Evolutionary conservation across 768 basidiomycete genomes (phyloP).

Genomic region (Leccinum aurantiacum): DNA sequence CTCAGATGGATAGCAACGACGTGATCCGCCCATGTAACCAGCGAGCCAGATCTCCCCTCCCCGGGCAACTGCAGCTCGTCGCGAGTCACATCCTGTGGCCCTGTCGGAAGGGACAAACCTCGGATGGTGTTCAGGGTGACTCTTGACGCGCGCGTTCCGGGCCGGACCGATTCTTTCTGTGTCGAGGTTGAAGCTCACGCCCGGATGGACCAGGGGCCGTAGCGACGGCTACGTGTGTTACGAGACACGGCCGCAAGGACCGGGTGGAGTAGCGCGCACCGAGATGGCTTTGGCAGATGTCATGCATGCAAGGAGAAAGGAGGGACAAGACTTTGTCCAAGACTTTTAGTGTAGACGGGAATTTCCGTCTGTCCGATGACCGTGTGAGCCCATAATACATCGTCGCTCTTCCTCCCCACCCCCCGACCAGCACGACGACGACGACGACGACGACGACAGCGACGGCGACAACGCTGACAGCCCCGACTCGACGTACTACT

Average conservation of each 20-base stretch:
- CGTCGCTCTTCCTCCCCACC: background rate
- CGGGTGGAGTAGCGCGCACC: background rate
- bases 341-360: background rate
- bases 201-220: background rate
- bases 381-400: constrained; percentile 6
- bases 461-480: background rate
- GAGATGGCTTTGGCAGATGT: background rate
- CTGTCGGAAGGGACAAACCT: background rate
- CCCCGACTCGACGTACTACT: background rate
- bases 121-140: background rate
- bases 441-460: background rate
- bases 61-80: background rate
- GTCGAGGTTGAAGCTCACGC: background rate
- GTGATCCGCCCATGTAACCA: constrained; percentile 5
- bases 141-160: background rate
- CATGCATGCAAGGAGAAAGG: background rate
- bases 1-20: background rate
- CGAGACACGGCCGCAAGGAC: background rate
- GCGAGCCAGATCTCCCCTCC: background rate
- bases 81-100: background rate
- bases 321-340: constrained; percentile 1
- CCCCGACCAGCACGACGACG: constrained; percentile 3
- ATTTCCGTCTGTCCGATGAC: constrained; percentile 15
- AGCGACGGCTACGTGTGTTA: background rate
- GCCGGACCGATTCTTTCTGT: background rate